phyloP scores from a whole-genome alignment of 495 filamentous ascomycete species.

The Staphylotrichum longicolle region DNA sequence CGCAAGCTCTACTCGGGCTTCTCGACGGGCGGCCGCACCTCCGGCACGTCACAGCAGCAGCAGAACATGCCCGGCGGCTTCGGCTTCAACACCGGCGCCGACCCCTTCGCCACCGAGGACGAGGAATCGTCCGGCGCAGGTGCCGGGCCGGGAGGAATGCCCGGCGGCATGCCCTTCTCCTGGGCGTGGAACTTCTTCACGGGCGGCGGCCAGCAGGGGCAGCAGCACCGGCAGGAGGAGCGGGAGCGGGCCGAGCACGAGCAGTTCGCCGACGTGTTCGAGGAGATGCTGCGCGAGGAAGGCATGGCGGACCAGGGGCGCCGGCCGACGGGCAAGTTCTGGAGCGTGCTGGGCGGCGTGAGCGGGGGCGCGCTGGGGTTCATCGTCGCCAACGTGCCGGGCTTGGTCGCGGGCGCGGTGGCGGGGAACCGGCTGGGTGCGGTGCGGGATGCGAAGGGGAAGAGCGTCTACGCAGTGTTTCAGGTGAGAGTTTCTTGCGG shows the following conservation, averaged over 20 bases:
- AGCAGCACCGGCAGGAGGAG: slow-evolving; percentile 20
- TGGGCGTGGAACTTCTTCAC: slow-evolving; percentile 55
- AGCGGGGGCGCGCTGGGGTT: slow-evolving; percentile 91
- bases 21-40: slow-evolving; percentile 24
- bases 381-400: slow-evolving; percentile 89
- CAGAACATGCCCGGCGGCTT: slow-evolving; percentile 30
- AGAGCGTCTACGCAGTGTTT: slow-evolving; percentile 93
- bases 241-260: slow-evolving; percentile 54
- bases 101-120: slow-evolving; percentile 54
- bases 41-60: background rate
- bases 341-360: slow-evolving; percentile 78
- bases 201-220: slow-evolving; percentile 19
- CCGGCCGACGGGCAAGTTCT: slow-evolving; percentile 71
- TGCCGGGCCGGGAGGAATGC: slow-evolving; percentile 43
- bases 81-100: slow-evolving; percentile 36
- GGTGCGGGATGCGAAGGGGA: slow-evolving; percentile 83
- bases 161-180: slow-evolving; percentile 30
- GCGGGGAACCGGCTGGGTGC: slow-evolving; percentile 89
- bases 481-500: slow-evolving; percentile 36
- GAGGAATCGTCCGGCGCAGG: slow-evolving; percentile 46
- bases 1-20: slow-evolving; percentile 44
- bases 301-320: slow-evolving; percentile 64
- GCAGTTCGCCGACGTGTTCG: slow-evolving; percentile 89
- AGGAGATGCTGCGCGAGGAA: slow-evolving; percentile 96
- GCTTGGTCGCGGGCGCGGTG: slow-evolving; percentile 83